These are phyloP conservation scores for Xylariomycetidae sp. DNA, from an alignment of 2,329 filamentous ascomycete genomes.

Conservation along the genomic window DNA sequence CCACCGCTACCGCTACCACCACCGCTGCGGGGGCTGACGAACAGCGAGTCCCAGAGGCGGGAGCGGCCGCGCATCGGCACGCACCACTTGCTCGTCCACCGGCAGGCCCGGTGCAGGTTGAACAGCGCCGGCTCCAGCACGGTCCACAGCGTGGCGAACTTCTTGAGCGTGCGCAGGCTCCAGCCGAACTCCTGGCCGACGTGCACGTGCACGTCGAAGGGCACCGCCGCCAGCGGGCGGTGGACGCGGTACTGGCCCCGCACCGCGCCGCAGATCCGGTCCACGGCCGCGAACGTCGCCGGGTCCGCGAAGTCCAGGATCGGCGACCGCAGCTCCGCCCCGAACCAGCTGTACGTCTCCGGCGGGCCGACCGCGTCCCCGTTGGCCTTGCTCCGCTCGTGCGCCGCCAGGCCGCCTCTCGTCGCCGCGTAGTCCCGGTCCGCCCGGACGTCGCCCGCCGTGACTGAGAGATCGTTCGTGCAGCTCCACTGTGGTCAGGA, in stretches of 20 bases:
- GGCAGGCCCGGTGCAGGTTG: constrained; percentile 12
- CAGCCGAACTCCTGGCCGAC: constrained; percentile 16
- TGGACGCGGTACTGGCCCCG: constrained; percentile 16
- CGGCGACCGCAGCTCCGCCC: constrained; percentile 13
- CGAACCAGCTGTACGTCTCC: constrained; percentile 12
- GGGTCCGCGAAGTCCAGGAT: constrained; percentile 13
- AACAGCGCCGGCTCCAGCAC: constrained; percentile 11
- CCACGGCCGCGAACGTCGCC: constrained; percentile 3
- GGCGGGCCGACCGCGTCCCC: constrained; percentile 1
- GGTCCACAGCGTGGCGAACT: constrained; percentile 15
- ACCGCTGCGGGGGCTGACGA: neutral
- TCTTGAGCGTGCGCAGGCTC: constrained; percentile 18
- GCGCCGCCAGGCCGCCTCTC: no score
- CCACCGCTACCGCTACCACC: no score
- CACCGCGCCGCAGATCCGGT: constrained; percentile 9
- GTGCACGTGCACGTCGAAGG: constrained; percentile 15
- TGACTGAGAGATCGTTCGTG: no score
- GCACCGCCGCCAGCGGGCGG: constrained; percentile 8
- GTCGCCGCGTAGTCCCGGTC: no score
- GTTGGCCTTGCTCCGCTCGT: no score
- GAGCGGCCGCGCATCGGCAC: no score
- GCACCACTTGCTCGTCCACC: no score
- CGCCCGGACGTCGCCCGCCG: no score
- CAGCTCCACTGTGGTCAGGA: no score
- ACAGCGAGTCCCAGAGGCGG: no score